Conservation (phyloP, 2,329 filamentous ascomycete genomes). For the Arthroderma sp. region DNA sequence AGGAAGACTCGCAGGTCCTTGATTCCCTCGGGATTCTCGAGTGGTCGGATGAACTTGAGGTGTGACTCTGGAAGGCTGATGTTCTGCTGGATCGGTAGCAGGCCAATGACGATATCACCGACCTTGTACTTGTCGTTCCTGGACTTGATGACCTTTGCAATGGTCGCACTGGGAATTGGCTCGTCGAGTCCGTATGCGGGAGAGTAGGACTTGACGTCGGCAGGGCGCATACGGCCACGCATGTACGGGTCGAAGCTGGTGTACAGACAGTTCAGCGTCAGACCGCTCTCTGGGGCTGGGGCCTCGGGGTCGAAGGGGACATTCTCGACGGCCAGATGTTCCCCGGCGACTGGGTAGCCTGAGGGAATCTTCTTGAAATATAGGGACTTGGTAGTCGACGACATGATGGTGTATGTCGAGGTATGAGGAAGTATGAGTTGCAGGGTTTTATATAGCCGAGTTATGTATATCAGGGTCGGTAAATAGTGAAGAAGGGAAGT, state of each 20-base stretch:
- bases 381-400: conserved; percentile 55
- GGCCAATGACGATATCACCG: conserved; percentile 54
- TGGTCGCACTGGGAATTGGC: conserved; percentile 51
- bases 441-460: background rate
- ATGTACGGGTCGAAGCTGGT: conserved; percentile 75
- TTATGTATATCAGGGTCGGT: background rate
- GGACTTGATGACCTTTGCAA: conserved; percentile 61
- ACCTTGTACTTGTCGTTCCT: conserved; percentile 49
- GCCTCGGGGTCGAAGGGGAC: conserved; percentile 51
- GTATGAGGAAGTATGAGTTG: no score
- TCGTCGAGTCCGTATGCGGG: conserved; percentile 49
- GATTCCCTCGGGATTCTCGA: conserved; percentile 53
- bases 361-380: conserved; percentile 59
- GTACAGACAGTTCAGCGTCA: conserved; percentile 59
- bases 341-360: conserved; percentile 55
- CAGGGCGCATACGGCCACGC: conserved; percentile 62
- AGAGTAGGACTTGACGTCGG: conserved; percentile 54
- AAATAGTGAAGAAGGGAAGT: background rate
- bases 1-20: conserved; percentile 49
- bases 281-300: conserved; percentile 49
- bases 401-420: conserved; percentile 8
- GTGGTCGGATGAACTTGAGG: conserved; percentile 37
- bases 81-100: conserved; percentile 58
- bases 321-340: conserved; percentile 57
- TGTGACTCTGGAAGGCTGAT: conserved; percentile 42